Evolutionary conservation across 73 alveolate genomes (phyloP).

Genomic region (Tetrahymena borealis): DNA sequence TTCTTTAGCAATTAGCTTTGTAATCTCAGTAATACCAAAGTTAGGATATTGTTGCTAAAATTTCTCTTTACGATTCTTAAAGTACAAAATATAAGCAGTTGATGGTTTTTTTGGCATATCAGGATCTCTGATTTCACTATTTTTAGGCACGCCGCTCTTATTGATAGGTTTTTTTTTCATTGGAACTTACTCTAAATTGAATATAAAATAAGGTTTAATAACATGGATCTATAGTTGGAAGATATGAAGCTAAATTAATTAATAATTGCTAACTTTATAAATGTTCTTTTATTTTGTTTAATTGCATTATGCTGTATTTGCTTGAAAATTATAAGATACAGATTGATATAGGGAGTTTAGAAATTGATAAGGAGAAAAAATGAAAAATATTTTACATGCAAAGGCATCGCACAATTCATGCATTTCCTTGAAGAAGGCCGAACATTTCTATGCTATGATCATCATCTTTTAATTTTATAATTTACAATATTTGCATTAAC

Average conservation of each 20-base stretch:
- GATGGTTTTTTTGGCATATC: slow-evolving; percentile 36
- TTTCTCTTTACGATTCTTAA: slow-evolving; percentile 36
- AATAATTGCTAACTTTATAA: background rate
- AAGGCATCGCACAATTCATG: background rate
- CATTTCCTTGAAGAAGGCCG: background rate
- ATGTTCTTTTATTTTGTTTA: background rate
- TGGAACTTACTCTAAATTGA: background rate
- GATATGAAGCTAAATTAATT: background rate
- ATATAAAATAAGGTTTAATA: background rate
- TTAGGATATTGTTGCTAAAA: slow-evolving; percentile 26
- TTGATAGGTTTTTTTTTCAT: background rate
- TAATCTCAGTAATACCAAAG: slow-evolving; percentile 19
- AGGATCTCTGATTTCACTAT: slow-evolving; percentile 31
- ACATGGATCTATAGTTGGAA: background rate
- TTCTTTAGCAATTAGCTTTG: slow-evolving; percentile 39
- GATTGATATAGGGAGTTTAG: background rate
- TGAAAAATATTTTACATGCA: background rate
- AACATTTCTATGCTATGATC: background rate
- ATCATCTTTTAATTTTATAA: background rate
- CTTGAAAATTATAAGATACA: background rate
- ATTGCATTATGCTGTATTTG: background rate
- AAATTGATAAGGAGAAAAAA: background rate
- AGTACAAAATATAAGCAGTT: slow-evolving; percentile 37
- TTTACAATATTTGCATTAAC: background rate
- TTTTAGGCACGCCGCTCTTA: slow-evolving; percentile 3